Evolutionary conservation across 495 filamentous ascomycete species (phyloP).

Genomic region (Sporormia fimetaria): DNA sequence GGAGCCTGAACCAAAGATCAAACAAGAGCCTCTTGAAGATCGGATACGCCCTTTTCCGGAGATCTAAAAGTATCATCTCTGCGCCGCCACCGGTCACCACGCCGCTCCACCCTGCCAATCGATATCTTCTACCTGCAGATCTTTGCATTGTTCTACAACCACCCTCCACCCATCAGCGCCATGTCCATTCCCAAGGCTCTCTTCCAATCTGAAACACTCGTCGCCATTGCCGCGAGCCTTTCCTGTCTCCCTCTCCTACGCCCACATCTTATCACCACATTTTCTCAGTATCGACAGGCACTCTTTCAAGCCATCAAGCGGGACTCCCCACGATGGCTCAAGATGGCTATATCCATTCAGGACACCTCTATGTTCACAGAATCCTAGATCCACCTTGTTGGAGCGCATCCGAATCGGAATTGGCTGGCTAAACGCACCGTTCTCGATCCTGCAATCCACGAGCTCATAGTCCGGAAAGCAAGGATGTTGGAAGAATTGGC

Average conservation of each 20-base stretch:
- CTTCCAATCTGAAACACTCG: constrained; percentile 13
- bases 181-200: constrained; percentile 12
- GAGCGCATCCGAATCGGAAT: constrained; percentile 19
- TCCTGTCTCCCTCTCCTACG: constrained; percentile 15
- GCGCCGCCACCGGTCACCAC: no score
- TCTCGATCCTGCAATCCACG: constrained; percentile 6
- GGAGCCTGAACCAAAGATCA: no score
- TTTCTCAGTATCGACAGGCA: constrained; percentile 14
- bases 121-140: constrained; percentile 17
- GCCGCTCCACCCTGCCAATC: no score
- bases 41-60: no score
- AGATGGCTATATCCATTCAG: constrained; percentile 19
- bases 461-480: constrained; percentile 17
- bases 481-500: constrained; percentile 6
- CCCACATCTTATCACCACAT: constrained; percentile 9
- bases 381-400: constrained; percentile 28
- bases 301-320: constrained; percentile 26
- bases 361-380: constrained; percentile 27
- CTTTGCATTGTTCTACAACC: constrained; percentile 18
- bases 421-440: constrained; percentile 11
- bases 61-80: no score
- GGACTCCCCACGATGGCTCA: constrained; percentile 25
- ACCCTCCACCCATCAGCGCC: constrained; percentile 6
- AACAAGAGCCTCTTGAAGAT: no score
- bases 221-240: constrained; percentile 14